Evolutionary conservation across 2,329 filamentous ascomycete genomes (phyloP).

Genomic region (Fusarium sp.): DNA sequence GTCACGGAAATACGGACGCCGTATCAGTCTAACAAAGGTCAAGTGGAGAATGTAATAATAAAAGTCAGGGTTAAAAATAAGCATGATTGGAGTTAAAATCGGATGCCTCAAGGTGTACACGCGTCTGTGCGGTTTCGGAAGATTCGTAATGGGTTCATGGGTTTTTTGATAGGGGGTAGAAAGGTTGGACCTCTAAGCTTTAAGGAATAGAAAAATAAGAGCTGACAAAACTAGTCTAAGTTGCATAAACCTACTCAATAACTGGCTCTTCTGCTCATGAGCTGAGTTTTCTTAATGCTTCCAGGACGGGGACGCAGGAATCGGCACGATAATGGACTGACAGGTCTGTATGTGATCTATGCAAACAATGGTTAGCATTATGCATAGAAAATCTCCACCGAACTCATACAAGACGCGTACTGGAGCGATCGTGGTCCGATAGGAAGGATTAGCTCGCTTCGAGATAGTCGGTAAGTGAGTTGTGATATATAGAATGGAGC

Average conservation of each 20-base stretch:
- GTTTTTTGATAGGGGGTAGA: background rate
- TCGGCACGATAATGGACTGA: background rate
- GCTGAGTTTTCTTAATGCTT: no score
- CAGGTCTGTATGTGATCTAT: background rate
- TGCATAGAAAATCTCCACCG: constrained; percentile 11
- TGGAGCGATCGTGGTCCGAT: background rate
- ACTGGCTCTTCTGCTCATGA: background rate
- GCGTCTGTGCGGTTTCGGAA: background rate
- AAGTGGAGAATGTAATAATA: constrained; percentile 18
- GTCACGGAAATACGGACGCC: constrained; percentile 19
- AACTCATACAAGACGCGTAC: background rate
- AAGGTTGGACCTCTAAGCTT: background rate
- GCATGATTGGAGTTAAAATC: constrained; percentile 20
- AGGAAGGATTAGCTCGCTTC: constrained; percentile 10
- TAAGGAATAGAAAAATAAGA: background rate
- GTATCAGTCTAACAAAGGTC: constrained; percentile 3
- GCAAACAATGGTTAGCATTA: constrained; percentile 10
- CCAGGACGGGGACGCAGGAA: background rate
- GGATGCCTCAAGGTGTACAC: background rate
- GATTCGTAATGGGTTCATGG: background rate
- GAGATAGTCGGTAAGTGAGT: constrained; percentile 21
- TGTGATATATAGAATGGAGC: constrained; percentile 21
- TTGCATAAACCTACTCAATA: background rate
- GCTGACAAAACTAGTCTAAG: background rate
- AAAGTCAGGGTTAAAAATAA: constrained; percentile 24